Evolutionary conservation across 192 early-diverging fungal species (phyloP).

Genomic region (Coemansia sp.): DNA sequence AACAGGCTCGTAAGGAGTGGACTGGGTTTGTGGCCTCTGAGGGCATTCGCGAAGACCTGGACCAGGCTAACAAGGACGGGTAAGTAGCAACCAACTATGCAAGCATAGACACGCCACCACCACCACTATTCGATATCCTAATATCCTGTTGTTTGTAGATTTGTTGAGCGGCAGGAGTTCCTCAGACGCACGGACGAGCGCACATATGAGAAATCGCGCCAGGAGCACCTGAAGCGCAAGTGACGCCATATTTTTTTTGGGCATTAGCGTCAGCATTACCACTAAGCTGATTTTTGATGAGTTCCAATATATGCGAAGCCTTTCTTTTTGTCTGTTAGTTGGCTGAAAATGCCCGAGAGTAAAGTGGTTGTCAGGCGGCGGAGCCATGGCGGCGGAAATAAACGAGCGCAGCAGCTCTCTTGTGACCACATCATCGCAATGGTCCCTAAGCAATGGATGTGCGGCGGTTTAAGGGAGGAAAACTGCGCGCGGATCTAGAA

Average conservation of each 20-base stretch:
- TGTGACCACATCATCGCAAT: neutral
- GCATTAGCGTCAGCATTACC: constrained; percentile 11
- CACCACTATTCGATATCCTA: neutral
- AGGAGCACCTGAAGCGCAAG: constrained; percentile 20
- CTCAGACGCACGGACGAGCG: constrained; percentile 48
- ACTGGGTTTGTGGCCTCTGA: constrained; percentile 43
- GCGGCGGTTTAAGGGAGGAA: constrained; percentile 6
- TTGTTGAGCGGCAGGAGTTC: constrained; percentile 55
- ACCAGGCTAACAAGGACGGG: constrained; percentile 58
- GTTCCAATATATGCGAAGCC: neutral
- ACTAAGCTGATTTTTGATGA: constrained; percentile 4
- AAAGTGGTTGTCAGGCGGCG: neutral
- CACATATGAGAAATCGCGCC: constrained; percentile 33
- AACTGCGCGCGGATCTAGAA: constrained; percentile 5
- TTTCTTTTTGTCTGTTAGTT: neutral
- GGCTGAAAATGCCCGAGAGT: neutral
- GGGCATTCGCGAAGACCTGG: constrained; percentile 55
- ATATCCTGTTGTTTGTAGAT: constrained; percentile 17
- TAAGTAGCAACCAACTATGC: constrained; percentile 7
- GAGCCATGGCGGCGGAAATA: neutral
- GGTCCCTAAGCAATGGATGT: neutral
- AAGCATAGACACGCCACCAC: neutral
- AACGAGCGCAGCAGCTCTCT: constrained; percentile 9
- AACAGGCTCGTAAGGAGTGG: constrained; percentile 50
- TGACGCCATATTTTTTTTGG: constrained; percentile 3